These are phyloP conservation scores for Arabis hirsuta DNA, from an alignment of 345 rosid species.

Conservation along the genomic window DNA sequence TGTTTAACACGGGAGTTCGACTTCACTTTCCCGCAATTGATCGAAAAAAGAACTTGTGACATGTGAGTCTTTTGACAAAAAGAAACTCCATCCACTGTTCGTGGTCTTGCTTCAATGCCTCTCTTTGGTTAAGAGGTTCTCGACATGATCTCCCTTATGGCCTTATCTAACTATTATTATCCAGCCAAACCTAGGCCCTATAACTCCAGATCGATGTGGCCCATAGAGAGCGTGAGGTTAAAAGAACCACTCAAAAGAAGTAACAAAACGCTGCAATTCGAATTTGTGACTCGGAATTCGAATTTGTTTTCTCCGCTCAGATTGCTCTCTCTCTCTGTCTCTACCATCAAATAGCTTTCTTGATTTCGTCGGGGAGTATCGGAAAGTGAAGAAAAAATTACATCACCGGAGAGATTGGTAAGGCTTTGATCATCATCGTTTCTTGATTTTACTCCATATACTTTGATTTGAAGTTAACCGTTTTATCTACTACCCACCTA, in stretches of 20 bases:
- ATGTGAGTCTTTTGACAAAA: too few relatives aligned
- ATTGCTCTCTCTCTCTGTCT: too few relatives aligned
- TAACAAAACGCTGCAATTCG: background rate
- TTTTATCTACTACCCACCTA: too few relatives aligned
- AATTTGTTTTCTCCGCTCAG: too few relatives aligned
- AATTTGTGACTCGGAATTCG: background rate
- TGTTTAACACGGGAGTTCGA: too few relatives aligned
- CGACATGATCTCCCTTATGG: background rate
- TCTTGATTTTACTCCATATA: background rate
- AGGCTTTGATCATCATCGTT: background rate
- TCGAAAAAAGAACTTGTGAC: too few relatives aligned
- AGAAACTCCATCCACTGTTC: too few relatives aligned
- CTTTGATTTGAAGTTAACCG: too few relatives aligned
- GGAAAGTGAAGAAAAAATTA: background rate
- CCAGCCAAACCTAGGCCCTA: background rate
- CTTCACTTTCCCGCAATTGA: too few relatives aligned
- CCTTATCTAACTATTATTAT: background rate
- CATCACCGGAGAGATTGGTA: background rate
- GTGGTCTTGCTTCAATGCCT: background rate
- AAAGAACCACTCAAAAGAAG: background rate
- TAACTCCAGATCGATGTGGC: background rate
- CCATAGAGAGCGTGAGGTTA: background rate
- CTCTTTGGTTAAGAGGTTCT: background rate
- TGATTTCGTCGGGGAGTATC: background rate
- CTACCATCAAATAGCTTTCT: too few relatives aligned